phyloP scores from a whole-genome alignment of 2,329 filamentous ascomycete genomes.

The Calonectria honghensis region DNA sequence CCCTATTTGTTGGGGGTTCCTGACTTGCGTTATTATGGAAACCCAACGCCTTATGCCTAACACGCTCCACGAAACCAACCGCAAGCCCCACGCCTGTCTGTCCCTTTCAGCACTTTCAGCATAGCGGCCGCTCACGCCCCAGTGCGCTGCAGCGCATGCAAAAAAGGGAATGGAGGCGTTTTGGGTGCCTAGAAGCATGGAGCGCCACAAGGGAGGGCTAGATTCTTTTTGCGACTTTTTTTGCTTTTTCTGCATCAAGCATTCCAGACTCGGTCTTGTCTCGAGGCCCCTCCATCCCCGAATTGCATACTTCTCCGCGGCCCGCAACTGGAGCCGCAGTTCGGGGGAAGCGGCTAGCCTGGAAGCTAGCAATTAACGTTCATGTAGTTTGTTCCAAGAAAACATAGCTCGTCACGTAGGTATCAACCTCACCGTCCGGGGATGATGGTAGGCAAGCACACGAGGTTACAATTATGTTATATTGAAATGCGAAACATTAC shows the following conservation, averaged over 20 bases:
- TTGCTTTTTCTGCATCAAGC: not conserved
- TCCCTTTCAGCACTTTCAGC: not conserved
- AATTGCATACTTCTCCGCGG: not conserved
- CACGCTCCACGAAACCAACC: not conserved
- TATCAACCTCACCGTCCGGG: not conserved
- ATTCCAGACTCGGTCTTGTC: not conserved
- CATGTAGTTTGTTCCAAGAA: not conserved
- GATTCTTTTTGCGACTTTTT: not conserved
- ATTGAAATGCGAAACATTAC: not conserved
- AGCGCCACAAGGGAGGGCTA: not conserved
- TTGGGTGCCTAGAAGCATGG: not conserved
- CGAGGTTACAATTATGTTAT: not conserved
- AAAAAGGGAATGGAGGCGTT: not conserved
- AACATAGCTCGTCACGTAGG: not conserved
- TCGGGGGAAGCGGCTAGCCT: not conserved
- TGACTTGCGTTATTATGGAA: not conserved
- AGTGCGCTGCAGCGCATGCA: not conserved
- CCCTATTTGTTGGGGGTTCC: not conserved
- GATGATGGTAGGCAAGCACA: not conserved
- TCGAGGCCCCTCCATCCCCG: not conserved
- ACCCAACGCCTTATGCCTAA: not conserved
- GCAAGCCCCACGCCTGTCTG: not conserved
- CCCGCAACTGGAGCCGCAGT: slow-evolving; percentile 2
- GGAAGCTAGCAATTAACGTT: not conserved
- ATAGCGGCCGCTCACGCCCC: not conserved